Base-by-base conservation (phyloP, 2,329 filamentous ascomycete genomes). In the Cephalotrichum gorgonifer region DNA sequence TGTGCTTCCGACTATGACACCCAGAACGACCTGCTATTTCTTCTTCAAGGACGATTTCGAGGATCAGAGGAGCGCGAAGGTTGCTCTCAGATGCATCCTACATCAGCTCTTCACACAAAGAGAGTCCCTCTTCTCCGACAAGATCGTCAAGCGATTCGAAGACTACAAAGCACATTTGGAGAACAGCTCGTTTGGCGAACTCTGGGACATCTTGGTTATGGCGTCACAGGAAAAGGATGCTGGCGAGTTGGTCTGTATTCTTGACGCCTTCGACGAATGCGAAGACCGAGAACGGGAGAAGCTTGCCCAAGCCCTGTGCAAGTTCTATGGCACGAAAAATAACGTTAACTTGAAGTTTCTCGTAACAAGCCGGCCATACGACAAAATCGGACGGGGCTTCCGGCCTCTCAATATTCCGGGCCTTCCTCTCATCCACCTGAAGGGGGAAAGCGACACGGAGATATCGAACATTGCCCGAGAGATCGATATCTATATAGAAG, bases 41-140 rank as follows among this genome's bases (percentile, higher is more conserved):
- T 72, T 72, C 54, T 72, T 71, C 58, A 70, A 70, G 31, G 66
- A 70, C n/a, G 67, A 69, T 26, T 62, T 60, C 25, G 55, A 61
- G 4, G 60, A 67, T 20, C 65, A 70, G 39, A 64, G 51, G 15
- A 60, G 44, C 9, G 27, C 54, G 4, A 52, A 51, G 12, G 53
- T 26, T 33, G 67, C 67, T 11, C 35, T 71, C 1, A 59, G 61
- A 27, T 61, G 58, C 22, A 54, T 71, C 0, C 39, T 72, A 4
- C 63, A 61, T n/a, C 68, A 71, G 28, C 50, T 72, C 1, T 64
- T 71, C 44, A 35, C 9, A 0, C 52, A 58, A 33, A 55, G 53
- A 14, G 51, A 50, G 2, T 25, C 12, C 30, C 51, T 65, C 0
- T 51, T 64, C 15, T 55, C 58, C 0, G 47, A 55, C 11, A 17